Evolutionary conservation across 2,329 filamentous ascomycete genomes (phyloP), one percentile per base, ranked within the genome.

Genomic region (Hymenoscyphus occultus): DNA sequence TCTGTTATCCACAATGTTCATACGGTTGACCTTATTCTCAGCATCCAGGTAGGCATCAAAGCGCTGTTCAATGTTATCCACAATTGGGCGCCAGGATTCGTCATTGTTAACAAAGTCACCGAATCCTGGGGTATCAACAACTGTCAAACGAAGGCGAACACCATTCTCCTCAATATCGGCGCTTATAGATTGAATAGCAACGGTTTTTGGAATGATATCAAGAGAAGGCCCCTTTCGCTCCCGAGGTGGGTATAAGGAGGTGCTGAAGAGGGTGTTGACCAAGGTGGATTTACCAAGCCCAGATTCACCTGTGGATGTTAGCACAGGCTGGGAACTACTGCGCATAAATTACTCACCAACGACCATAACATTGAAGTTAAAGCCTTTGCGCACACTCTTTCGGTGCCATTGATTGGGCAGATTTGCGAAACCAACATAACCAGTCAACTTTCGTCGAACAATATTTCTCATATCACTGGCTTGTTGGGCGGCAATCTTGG

Each of bases 291-390:
- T 99, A 84, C 95, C 95, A 73, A 99, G 88, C 72, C 95, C 95
- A 77, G 95, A 99, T 89, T 99, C 95, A 86, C 95, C 95, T 98
- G 72, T 48, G 35, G 66, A 56, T 42, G 63, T 74, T 60, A 75
- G 70, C 12, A 64, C 12, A n/a, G n/a, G 31, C 40, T 3, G 28
- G 28, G 22, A 51, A 39, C 51, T 14, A 13, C 39, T 16, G 19
- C 5, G 48, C 68, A 59, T 5, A 31, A 40, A 51, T n/a, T 63
- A 89, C 93, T 77, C 85, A 98, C 95, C 95, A 81, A 99, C 95
- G 80, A 99, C 95, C 95, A 99, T 99, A 73, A 99, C 95, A 78
- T 99, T 99, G 86, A 99, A 99, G 87, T 98, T 99, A 87, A 99
- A 99, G 68, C 95, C 95, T 82, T 99, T 99, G 78, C 95, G 92